These are phyloP conservation scores for Cryptomeria japonica DNA, from an alignment of 75 land plant genomes.

Conservation along the genomic window DNA sequence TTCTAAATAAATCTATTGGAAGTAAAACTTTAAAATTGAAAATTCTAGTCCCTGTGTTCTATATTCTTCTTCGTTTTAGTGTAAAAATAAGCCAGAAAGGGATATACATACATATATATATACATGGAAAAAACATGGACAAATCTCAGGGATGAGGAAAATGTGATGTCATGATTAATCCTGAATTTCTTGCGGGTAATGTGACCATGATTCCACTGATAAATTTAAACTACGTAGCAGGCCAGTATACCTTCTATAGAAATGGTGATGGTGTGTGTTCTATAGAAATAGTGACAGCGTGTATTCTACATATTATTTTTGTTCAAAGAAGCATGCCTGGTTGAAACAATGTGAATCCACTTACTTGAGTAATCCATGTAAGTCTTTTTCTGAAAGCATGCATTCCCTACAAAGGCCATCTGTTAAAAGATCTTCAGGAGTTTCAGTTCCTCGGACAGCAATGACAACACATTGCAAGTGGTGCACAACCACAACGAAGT, in stretches of 20 bases:
- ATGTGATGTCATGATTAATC: too few relatives aligned
- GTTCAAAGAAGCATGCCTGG: neutral
- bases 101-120: too few relatives aligned
- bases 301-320: neutral
- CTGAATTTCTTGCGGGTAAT: too few relatives aligned
- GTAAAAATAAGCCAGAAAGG: too few relatives aligned
- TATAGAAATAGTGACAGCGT: neutral
- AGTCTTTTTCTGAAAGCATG: conserved; percentile 55
- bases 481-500: conserved; percentile 76
- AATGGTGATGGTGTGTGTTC: neutral
- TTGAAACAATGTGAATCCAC: conserved; percentile 17
- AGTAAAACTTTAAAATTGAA: too few relatives aligned
- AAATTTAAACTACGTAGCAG: neutral
- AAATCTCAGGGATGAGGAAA: too few relatives aligned
- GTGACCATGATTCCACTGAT: too few relatives aligned
- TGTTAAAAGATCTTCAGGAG: conserved; percentile 89
- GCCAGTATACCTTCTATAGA: neutral
- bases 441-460: conserved; percentile 92
- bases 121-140: too few relatives aligned
- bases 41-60: too few relatives aligned
- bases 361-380: conserved; percentile 80
- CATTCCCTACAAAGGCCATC: conserved; percentile 90
- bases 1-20: too few relatives aligned
- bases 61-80: too few relatives aligned
- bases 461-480: conserved; percentile 62